A percentile compares a stretch with the other conserved stretches of the same genome.
Evolutionary conservation across 495 filamentous ascomycete genomes (phyloP).

Genomic region (Hypoxylon intermedium): DNA sequence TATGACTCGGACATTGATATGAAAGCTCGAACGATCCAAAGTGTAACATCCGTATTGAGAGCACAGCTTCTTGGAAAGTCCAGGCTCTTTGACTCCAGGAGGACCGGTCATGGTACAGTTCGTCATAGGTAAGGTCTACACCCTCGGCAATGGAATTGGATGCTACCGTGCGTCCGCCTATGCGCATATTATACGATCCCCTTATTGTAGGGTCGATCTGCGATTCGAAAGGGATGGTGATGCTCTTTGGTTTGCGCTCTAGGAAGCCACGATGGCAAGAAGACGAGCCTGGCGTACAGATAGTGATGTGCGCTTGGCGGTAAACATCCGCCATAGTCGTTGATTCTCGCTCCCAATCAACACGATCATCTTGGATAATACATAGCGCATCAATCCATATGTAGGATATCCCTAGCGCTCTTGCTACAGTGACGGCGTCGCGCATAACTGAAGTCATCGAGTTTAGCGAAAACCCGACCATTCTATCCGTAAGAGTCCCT

Average conservation of each 20-base stretch:
- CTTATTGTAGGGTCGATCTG: no score
- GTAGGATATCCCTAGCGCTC: constrained; percentile 17
- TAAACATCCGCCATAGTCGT: constrained; percentile 25
- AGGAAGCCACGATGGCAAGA: background rate
- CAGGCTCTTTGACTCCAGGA: background rate
- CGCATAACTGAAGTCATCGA: background rate
- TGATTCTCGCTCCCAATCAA: constrained; percentile 6
- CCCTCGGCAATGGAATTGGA: background rate
- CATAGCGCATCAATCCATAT: constrained; percentile 33
- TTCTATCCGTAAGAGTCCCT: background rate
- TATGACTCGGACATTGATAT: no score
- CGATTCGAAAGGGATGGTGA: no score
- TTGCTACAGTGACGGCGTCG: constrained; percentile 8
- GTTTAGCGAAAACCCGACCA: background rate
- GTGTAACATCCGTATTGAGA: constrained; percentile 3
- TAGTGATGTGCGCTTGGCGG: constrained; percentile 15
- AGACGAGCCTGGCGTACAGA: background rate
- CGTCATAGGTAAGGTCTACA: background rate
- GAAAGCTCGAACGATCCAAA: no score
- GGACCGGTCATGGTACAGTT: background rate
- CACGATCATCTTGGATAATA: constrained; percentile 25
- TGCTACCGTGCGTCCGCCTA: background rate
- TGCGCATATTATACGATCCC: no score
- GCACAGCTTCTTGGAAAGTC: constrained; percentile 42
- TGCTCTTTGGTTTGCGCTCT: no score